These are phyloP conservation scores for Plasmodium coatneyi DNA, from an alignment of 169 alveolate species.

Conservation along the genomic window DNA sequence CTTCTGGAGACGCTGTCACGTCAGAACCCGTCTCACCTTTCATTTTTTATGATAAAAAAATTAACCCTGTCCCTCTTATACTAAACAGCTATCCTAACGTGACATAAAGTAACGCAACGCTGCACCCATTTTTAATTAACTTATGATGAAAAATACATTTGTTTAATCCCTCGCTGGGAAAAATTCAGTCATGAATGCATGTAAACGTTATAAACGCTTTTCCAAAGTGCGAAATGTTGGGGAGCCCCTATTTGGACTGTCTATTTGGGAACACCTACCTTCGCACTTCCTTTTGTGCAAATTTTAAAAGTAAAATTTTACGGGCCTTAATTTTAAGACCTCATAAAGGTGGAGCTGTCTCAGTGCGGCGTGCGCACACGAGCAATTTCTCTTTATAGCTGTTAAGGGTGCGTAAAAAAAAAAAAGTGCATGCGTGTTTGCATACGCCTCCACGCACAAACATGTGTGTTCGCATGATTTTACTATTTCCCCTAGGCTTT, in stretches of 20 bases:
- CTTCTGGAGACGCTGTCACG: neutral
- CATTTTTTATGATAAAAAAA: neutral
- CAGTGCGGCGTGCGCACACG: neutral
- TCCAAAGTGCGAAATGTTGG: neutral
- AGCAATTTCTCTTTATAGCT: neutral
- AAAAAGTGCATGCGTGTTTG: neutral
- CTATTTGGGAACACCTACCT: neutral
- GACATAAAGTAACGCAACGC: neutral
- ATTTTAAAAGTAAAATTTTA: neutral
- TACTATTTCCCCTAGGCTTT: neutral
- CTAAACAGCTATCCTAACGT: neutral
- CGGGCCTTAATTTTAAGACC: constrained; percentile 8
- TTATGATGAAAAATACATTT: neutral
- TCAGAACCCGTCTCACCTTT: neutral
- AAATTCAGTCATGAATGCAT: neutral
- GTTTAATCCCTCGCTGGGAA: constrained; percentile 6
- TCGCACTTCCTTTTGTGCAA: neutral
- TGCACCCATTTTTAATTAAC: neutral
- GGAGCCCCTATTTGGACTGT: neutral
- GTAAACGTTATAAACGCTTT: neutral
- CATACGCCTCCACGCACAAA: neutral
- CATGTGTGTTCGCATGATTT: neutral
- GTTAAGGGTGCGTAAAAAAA: neutral
- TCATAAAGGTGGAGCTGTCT: neutral
- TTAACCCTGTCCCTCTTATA: neutral